Evolutionary conservation across 139 green algal species (phyloP).

Genomic region (Chlamydomonas incerta): DNA sequence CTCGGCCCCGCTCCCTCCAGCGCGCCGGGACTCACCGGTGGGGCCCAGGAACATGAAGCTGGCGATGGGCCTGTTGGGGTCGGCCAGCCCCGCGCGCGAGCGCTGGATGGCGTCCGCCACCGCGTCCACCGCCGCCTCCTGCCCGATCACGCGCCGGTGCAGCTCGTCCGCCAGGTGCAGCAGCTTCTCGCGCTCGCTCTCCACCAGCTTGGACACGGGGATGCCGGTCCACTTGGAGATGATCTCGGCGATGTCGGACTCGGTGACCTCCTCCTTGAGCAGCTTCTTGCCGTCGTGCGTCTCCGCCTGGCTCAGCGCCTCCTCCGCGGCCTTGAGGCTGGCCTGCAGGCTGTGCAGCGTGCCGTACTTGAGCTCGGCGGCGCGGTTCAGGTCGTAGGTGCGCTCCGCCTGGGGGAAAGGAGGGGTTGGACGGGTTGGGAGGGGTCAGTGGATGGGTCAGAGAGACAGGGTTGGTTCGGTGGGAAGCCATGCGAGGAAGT

Average conservation of each 20-base stretch:
- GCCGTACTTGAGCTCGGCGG: constrained; percentile 99
- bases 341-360: constrained; percentile 92
- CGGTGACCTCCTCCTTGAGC: constrained; percentile 97
- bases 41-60: constrained; percentile 99
- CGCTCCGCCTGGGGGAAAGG: no score
- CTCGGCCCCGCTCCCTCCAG: no score
- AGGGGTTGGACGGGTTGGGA: no score
- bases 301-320: constrained; percentile 60
- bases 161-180: constrained; percentile 90
- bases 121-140: constrained; percentile 89
- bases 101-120: constrained; percentile 97
- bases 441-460: no score
- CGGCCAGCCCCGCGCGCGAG: constrained; percentile 89
- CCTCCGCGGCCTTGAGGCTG: constrained; percentile 82
- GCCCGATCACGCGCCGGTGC: constrained; percentile 80
- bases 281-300: constrained; percentile 68
- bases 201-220: constrained; percentile 87
- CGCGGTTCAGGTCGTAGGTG: constrained; percentile 95
- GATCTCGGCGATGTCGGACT: constrained; percentile 94
- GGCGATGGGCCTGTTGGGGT: constrained; percentile 89
- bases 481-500: no score
- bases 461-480: no score
- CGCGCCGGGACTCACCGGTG: constrained; percentile 79
- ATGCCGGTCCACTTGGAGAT: constrained; percentile 96
- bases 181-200: constrained; percentile 94